Base-by-base conservation (phyloP, 176 grass and related monocot genomes). In the Phragmites australis region DNA sequence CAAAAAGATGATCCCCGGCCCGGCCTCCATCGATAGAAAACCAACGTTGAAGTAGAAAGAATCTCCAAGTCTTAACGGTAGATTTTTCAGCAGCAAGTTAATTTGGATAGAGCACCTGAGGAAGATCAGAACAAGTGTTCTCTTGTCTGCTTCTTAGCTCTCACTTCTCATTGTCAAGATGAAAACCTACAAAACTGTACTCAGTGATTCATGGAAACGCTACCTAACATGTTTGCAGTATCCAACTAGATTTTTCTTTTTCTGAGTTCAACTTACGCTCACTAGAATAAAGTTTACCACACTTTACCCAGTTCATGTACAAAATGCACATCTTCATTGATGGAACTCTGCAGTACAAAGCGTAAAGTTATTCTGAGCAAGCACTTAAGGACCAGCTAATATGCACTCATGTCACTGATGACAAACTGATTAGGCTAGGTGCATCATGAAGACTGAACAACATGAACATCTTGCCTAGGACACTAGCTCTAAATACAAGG, bases 121-220 rank as follows among this genome's bases (percentile, higher is more conserved):
- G 58, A 43, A 64, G 11, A 73, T 37, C 51, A 59, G 23, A 83
- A 14, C 60, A 77, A 22, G 5, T 63, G 30, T 70, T 40, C 40
- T 88, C 48, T 39, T 25, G 32, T 72, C 47, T 70, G 21, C 16
- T 54, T 39, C 65, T 63, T 7, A 72, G 18, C 16, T 70, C 58
- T 50, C 1, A 29, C 7, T 19, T 19, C 17, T 46, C 57, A 21
- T 56, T 3, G n/a, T 54, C 27, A 47, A 57, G 18, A 74, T 8
- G 61, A n/a, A 22, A 46, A 7, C 18, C 29, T 53, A 16, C 12
- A 8, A 31, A 18, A 0, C 10, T 59, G 55, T n/a, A n/a, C n/a
- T 59, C 22, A 59, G 14, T 27, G 55, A 19, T 29, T 1, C 12
- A 27, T 3, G 5, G 40, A 5, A 68, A 68, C 45, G 41, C 11